Evolutionary conservation across 257 asterid species (phyloP).

Genomic region (Nicotiana noctiflora): DNA sequence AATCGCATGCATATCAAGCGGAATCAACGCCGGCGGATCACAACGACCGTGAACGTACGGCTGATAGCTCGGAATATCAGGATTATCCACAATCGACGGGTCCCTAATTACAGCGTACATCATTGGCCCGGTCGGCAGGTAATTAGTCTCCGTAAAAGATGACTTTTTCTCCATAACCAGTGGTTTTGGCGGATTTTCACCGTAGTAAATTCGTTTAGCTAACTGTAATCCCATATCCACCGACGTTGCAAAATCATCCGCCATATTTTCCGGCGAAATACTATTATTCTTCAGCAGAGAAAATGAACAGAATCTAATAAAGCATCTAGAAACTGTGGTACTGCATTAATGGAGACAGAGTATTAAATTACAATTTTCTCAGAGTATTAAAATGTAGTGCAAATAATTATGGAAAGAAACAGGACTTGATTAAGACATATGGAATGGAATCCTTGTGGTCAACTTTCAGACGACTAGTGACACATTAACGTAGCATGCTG

Average conservation of each 20-base stretch:
- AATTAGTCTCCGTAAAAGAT: slow-evolving; percentile 18
- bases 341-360: background rate
- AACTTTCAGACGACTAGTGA: background rate
- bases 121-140: slow-evolving; percentile 65
- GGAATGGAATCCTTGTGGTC: slow-evolving; percentile 3
- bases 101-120: slow-evolving; percentile 66
- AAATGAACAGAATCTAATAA: background rate
- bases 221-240: slow-evolving; percentile 63
- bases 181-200: slow-evolving; percentile 43
- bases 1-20: slow-evolving; percentile 74
- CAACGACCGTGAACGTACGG: slow-evolving; percentile 84
- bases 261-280: slow-evolving; percentile 31
- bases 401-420: background rate
- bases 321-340: background rate
- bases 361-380: background rate
- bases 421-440: background rate
- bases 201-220: slow-evolving; percentile 69
- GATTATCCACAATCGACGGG: slow-evolving; percentile 74
- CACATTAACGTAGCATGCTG: background rate
- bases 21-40: slow-evolving; percentile 85
- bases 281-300: background rate
- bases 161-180: slow-evolving; percentile 28
- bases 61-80: slow-evolving; percentile 84
- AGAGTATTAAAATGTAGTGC: background rate
- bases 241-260: slow-evolving; percentile 57